Percentiles rank a stretch among this genome's conserved stretches.
These are phyloP conservation scores for Brassica napus DNA, from an alignment of 345 rosid species.

Conservation along the genomic window Da-Ae NC_063446.1:1660001-1660500, in stretches of 20 bases:
- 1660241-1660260: background rate
- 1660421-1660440: constrained; percentile 69
- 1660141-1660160: too few species aligned
- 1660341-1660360: constrained; percentile 90
- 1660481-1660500: constrained; percentile 84
- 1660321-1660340: constrained; percentile 78
- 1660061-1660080: too few species aligned
- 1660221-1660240: too few species aligned
- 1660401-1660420: constrained; percentile 59
- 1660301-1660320: constrained; percentile 98
- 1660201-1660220: too few species aligned
- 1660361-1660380: constrained; percentile 94
- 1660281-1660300: constrained; percentile 71
- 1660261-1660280: background rate
- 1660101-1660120: too few species aligned
- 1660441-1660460: constrained; percentile 68
- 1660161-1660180: too few species aligned
- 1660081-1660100: too few species aligned
- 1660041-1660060: too few species aligned
- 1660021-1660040: constrained; percentile 46
- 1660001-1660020: constrained; percentile 81
- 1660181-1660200: too few species aligned
- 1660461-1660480: constrained; percentile 61
- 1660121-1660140: too few species aligned
- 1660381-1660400: constrained; percentile 71